Percentiles rank a stretch among this genome's conserved stretches.
These are phyloP conservation scores for Amylostereum areolatum DNA, from an alignment of 1,284 basidiomycete species.

Conservation along the genomic window DNA sequence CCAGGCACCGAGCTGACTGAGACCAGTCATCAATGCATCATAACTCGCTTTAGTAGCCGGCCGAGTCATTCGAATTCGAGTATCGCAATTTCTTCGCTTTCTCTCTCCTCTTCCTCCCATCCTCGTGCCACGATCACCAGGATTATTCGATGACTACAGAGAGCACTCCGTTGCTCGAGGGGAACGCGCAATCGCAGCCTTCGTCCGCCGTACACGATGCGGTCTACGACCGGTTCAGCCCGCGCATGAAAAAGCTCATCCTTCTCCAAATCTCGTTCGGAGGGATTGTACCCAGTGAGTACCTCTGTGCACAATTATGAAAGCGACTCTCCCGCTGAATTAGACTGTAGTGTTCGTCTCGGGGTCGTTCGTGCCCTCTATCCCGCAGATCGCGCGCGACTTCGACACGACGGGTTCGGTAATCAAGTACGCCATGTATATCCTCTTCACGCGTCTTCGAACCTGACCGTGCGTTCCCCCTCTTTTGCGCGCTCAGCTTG, in stretches of 20 bases:
- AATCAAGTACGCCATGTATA: constrained; percentile 40
- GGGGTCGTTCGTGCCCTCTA: constrained; percentile 63
- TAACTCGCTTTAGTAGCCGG: too few relatives aligned
- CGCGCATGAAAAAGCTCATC: constrained; percentile 37
- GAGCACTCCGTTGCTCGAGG: constrained; percentile 17
- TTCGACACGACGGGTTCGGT: constrained; percentile 47
- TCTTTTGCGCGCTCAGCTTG: constrained; percentile 25
- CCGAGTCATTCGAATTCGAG: too few relatives aligned
- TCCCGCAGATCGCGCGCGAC: constrained; percentile 60
- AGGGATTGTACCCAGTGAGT: constrained; percentile 46
- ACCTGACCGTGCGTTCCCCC: background rate
- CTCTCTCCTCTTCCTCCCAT: too few relatives aligned
- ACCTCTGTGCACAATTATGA: background rate
- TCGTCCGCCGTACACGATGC: constrained; percentile 18
- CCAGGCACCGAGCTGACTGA: too few relatives aligned
- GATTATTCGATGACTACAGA: constrained; percentile 14
- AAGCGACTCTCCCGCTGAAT: background rate
- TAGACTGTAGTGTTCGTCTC: constrained; percentile 58
- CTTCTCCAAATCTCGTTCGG: constrained; percentile 45
- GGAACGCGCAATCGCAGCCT: constrained; percentile 3
- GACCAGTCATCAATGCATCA: too few relatives aligned
- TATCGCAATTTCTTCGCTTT: too few relatives aligned
- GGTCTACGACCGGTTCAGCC: constrained; percentile 48
- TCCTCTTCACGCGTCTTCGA: background rate
- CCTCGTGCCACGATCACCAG: too few relatives aligned